Percentiles rank a stretch among this genome's conserved stretches.
Conservation (phyloP, 75 land plant genomes). For the Adiantum capillusveneris region DNA sequence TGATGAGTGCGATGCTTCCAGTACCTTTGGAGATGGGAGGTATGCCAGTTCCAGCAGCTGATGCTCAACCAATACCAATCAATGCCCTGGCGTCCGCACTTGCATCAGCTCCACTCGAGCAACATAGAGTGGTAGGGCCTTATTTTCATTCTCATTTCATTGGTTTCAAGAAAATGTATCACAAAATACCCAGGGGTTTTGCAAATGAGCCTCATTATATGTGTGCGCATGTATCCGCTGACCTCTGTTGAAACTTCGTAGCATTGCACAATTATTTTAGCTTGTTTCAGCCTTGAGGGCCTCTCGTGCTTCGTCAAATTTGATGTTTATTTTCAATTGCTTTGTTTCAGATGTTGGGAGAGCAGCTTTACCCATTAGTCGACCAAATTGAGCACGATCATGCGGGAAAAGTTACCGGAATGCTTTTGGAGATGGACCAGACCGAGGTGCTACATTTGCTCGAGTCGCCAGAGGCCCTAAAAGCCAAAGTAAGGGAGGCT, state of each 20-base stretch:
- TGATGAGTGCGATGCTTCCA: conserved; percentile 62
- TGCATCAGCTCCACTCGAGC: conserved; percentile 87
- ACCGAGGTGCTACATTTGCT: conserved; percentile 84
- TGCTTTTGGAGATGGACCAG: conserved; percentile 99
- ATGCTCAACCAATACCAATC: conserved; percentile 63
- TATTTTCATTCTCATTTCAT: not conserved
- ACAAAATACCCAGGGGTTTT: too few species aligned
- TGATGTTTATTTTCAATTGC: not conserved
- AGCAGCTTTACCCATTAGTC: conserved; percentile 79
- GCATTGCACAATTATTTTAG: not conserved
- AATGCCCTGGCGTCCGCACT: conserved; percentile 79
- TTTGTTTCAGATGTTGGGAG: conserved; percentile 72
- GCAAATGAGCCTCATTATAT: too few species aligned
- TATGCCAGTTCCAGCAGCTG: conserved; percentile 42
- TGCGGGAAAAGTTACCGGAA: conserved; percentile 97
- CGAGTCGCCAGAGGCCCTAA: conserved; percentile 88
- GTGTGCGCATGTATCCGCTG: too few species aligned
- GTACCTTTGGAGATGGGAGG: conserved; percentile 67
- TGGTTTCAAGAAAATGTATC: not conserved
- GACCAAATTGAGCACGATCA: conserved; percentile 77
- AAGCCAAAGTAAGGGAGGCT: conserved; percentile 84
- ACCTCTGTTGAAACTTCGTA: too few species aligned
- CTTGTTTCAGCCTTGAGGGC: not conserved
- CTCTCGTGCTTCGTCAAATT: too few species aligned
- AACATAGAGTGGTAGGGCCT: conserved; percentile 73